Evolutionary conservation across 495 filamentous ascomycete genomes (phyloP).

Genomic region (Aspergillus taichungensis): DNA sequence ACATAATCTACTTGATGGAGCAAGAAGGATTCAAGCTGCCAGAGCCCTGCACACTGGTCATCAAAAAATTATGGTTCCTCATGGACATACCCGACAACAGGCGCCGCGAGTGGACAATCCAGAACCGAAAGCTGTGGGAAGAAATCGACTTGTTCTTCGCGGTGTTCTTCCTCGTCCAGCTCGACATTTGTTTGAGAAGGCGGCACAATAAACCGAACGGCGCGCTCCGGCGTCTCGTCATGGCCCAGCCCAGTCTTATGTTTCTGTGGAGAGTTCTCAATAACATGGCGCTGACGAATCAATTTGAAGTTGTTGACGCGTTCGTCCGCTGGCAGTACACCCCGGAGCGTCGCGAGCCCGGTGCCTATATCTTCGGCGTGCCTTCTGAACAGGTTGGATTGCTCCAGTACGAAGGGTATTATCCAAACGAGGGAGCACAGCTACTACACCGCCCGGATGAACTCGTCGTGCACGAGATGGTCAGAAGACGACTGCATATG

Average conservation of each 20-base stretch:
- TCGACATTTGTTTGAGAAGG: slow-evolving; percentile 49
- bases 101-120: slow-evolving; percentile 40
- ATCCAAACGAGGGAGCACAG: slow-evolving; percentile 13
- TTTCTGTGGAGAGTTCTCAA: slow-evolving; percentile 42
- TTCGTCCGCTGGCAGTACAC: slow-evolving; percentile 30
- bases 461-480: slow-evolving; percentile 41
- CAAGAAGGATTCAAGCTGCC: slow-evolving; percentile 45
- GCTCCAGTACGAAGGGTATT: slow-evolving; percentile 45
- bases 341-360: slow-evolving; percentile 3
- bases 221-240: slow-evolving; percentile 42
- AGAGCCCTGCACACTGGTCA: slow-evolving; percentile 20
- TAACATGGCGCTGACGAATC: slow-evolving; percentile 23
- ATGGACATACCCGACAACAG: slow-evolving; percentile 50
- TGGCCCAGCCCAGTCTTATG: slow-evolving; percentile 48
- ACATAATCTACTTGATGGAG: slow-evolving; percentile 47
- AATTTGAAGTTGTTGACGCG: slow-evolving; percentile 35
- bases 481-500: slow-evolving; percentile 37
- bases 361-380: slow-evolving; percentile 36
- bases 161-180: slow-evolving; percentile 51
- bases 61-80: slow-evolving; percentile 58
- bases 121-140: slow-evolving; percentile 38
- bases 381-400: slow-evolving; percentile 37
- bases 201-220: slow-evolving; percentile 36
- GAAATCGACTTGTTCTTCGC: slow-evolving; percentile 45
- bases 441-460: slow-evolving; percentile 48